Evolutionary conservation across 371 early-diverging fungal species (phyloP), one percentile per base, ranked within the genome.

Genomic region (Parasitella parasitica): DNA sequence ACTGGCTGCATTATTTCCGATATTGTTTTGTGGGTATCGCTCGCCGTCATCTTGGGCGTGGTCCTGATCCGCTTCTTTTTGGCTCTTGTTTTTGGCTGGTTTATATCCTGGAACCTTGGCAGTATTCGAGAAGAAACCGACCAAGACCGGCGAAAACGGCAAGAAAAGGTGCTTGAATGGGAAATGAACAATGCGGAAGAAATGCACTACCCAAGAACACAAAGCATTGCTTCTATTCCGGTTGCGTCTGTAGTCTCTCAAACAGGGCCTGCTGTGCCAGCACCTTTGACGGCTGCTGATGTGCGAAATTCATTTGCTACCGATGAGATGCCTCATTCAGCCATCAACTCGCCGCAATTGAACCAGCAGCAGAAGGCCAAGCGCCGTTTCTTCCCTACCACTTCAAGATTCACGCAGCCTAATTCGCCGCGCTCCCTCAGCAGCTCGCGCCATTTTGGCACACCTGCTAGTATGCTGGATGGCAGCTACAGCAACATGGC

Each of bases 71-170:
- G 90, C 63, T 94, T 94, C 74, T 73, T 91, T 38, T 74, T 94
- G 79, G 93, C 95, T 0, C 66, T 93, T 20, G 78, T 90, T 35
- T 94, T 94, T 81, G 90, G 89, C 11, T 94, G 93, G 93, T 83
- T 88, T 37, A 72, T 92, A 43, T 85, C 87, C 4, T 87, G 87
- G 78, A 77, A 88, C 30, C 71, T 92, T 59, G 94, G 90, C 32
- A 87, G 80, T 32, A 86, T 91, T 37, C 83, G 85, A 51, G 80
- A 85, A 65, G 89, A 91, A 66, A 85, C 91, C 4, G 75, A 73
- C 6, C 85, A 82, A 53, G 85, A 83, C 52, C 72, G 86, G 48
- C 71, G 75, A 8, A 64, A 69, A 16, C 71, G 89, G 41, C 72
- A 76, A 56, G 86, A 84, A 8, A 82, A 75, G 27, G 77, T 89